These are phyloP conservation scores for Daedaleopsis nitida DNA, from an alignment of 768 basidiomycete species.

Conservation along the genomic window DNA sequence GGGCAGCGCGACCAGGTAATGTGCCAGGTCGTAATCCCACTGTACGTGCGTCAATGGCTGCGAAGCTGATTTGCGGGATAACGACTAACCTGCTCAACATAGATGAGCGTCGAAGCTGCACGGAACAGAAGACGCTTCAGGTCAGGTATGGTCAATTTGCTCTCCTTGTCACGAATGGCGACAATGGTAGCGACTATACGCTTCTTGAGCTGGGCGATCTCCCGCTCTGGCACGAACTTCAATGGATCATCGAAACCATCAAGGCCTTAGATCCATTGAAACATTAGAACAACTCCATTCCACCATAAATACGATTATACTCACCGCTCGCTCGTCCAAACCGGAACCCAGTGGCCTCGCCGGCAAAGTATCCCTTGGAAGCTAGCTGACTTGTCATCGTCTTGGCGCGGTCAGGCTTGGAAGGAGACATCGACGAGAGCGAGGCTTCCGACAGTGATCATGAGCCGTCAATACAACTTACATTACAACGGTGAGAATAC, in stretches of 20 bases:
- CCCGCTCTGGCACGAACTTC: constrained; percentile 53
- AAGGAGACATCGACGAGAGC: constrained; percentile 53
- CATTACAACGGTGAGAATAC: constrained; percentile 27
- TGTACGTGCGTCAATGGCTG: constrained; percentile 31
- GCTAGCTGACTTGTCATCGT: constrained; percentile 83
- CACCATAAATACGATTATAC: constrained; percentile 17
- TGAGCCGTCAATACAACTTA: background rate
- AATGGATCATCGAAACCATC: constrained; percentile 7
- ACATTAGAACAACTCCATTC: background rate
- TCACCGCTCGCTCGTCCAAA: constrained; percentile 67
- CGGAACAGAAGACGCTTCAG: constrained; percentile 85
- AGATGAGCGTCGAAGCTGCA: constrained; percentile 80
- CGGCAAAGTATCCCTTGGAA: constrained; percentile 87
- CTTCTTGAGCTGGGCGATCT: constrained; percentile 65
- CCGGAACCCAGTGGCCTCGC: constrained; percentile 82
- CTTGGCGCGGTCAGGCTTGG: constrained; percentile 83
- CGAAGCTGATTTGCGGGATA: background rate
- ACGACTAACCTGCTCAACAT: constrained; percentile 54
- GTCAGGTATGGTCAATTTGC: constrained; percentile 76
- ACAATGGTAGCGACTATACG: constrained; percentile 68
- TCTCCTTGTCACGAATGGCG: constrained; percentile 72
- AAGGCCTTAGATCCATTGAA: background rate
- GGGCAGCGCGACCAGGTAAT: constrained; percentile 85
- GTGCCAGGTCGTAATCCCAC: constrained; percentile 85
- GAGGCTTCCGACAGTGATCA: constrained; percentile 46